Evolutionary conservation across 768 basidiomycete species (phyloP).

Genomic region (Mycena floridula): DNA sequence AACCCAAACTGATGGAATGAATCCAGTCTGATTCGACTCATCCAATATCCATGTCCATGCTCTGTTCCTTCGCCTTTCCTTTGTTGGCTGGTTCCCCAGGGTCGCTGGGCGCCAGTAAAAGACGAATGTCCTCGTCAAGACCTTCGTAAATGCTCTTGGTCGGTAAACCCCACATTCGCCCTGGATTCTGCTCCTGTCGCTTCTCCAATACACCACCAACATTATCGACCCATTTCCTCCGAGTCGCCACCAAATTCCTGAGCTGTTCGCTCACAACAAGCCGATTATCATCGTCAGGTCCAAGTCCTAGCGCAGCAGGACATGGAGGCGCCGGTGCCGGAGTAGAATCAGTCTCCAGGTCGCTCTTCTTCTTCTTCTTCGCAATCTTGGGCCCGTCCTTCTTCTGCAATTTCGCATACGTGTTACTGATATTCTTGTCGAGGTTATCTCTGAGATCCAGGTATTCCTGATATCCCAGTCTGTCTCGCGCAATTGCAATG

Average conservation of each 20-base stretch:
- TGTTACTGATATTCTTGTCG: slow-evolving; percentile 73
- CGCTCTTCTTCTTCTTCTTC: slow-evolving; percentile 68
- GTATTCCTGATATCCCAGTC: slow-evolving; percentile 91
- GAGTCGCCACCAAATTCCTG: slow-evolving; percentile 64
- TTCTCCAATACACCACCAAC: slow-evolving; percentile 73
- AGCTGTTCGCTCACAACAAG: slow-evolving; percentile 65
- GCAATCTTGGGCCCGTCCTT: slow-evolving; percentile 70
- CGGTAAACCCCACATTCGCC: slow-evolving; percentile 77
- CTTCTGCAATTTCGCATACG: slow-evolving; percentile 78
- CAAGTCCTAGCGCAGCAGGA: slow-evolving; percentile 66
- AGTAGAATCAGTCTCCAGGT: slow-evolving; percentile 15
- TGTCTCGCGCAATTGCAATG: slow-evolving; percentile 70
- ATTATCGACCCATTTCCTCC: slow-evolving; percentile 72
- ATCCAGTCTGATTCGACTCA: too few relatives aligned
- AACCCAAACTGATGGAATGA: too few relatives aligned
- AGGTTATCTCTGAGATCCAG: slow-evolving; percentile 76
- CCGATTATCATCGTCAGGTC: slow-evolving; percentile 58
- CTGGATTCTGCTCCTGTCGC: slow-evolving; percentile 59
- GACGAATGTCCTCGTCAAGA: slow-evolving; percentile 67
- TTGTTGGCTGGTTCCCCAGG: too few relatives aligned
- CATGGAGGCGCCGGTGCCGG: slow-evolving; percentile 27
- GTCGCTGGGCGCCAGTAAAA: too few relatives aligned
- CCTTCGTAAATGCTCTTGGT: slow-evolving; percentile 70
- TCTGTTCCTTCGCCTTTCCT: too few relatives aligned
- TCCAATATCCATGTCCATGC: too few relatives aligned